A percentile compares a stretch with the other conserved stretches of the same genome.
phyloP scores from a whole-genome alignment of 495 filamentous ascomycete genomes.

The Xylaria intraflava region DNA sequence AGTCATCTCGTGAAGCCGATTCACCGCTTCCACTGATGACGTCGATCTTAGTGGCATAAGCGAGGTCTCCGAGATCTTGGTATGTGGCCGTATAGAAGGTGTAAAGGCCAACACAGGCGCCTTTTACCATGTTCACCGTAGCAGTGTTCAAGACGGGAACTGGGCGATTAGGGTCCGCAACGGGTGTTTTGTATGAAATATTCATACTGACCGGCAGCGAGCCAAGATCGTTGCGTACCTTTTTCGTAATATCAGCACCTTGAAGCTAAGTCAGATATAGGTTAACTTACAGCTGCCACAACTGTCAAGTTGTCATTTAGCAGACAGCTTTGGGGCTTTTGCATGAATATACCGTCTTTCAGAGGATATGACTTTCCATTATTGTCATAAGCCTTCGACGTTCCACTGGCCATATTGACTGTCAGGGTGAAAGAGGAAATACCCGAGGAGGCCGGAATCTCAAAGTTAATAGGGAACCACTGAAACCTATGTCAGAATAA shows the following conservation, averaged over 20 bases:
- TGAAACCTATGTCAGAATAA: slow-evolving; percentile 15
- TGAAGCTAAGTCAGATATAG: neutral
- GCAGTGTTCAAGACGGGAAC: slow-evolving; percentile 42
- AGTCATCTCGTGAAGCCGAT: slow-evolving; percentile 27
- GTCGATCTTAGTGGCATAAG: slow-evolving; percentile 43
- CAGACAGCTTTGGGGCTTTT: slow-evolving; percentile 43
- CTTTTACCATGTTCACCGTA: slow-evolving; percentile 41
- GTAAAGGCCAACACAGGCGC: slow-evolving; percentile 46
- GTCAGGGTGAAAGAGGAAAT: slow-evolving; percentile 43
- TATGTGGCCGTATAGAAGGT: slow-evolving; percentile 46
- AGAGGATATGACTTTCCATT: slow-evolving; percentile 43
- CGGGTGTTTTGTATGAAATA: slow-evolving; percentile 44
- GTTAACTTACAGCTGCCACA: slow-evolving; percentile 33
- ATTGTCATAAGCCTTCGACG: slow-evolving; percentile 36
- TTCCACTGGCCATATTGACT: slow-evolving; percentile 36
- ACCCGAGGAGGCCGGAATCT: slow-evolving; percentile 31
- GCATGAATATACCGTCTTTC: slow-evolving; percentile 37
- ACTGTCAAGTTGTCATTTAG: slow-evolving; percentile 36
- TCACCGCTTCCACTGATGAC: slow-evolving; percentile 36
- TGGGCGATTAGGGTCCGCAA: slow-evolving; percentile 34
- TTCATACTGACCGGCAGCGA: slow-evolving; percentile 36
- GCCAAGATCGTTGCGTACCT: slow-evolving; percentile 46
- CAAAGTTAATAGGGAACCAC: slow-evolving; percentile 40
- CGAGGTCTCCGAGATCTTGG: slow-evolving; percentile 38
- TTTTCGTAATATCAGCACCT: slow-evolving; percentile 14